Conservation (phyloP, 768 basidiomycete species). For the Pleurotus cornucopiae region DNA sequence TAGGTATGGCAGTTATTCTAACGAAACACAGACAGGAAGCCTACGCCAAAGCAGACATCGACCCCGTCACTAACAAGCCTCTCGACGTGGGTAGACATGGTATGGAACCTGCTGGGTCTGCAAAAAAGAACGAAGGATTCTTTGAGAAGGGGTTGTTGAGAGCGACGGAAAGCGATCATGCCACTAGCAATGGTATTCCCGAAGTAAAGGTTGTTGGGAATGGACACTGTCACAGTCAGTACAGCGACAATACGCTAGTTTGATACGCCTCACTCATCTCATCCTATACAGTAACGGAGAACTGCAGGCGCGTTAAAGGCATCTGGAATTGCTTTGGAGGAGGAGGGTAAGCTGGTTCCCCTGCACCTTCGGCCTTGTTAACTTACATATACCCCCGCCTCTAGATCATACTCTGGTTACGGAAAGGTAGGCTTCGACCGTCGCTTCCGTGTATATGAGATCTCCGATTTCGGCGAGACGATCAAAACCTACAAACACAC, state of each 20-base stretch:
- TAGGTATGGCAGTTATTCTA: not conserved
- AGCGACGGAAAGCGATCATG: constrained; percentile 68
- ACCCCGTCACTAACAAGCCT: constrained; percentile 50
- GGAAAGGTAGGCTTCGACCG: constrained; percentile 87
- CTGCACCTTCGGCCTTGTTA: not conserved
- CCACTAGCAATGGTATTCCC: constrained; percentile 36
- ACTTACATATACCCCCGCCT: not conserved
- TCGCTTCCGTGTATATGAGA: constrained; percentile 83
- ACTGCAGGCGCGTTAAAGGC: constrained; percentile 79
- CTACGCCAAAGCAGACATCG: constrained; percentile 63
- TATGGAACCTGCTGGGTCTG: constrained; percentile 54
- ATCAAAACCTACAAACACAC: constrained; percentile 84
- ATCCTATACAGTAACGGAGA: constrained; percentile 66
- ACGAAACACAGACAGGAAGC: constrained; percentile 58
- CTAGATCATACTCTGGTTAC: constrained; percentile 79
- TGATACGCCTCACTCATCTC: constrained; percentile 7
- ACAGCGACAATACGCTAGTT: not conserved
- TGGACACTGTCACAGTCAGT: constrained; percentile 84
- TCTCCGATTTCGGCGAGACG: constrained; percentile 89
- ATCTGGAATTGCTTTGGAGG: constrained; percentile 93
- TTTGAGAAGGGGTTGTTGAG: constrained; percentile 77
- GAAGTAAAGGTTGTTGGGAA: constrained; percentile 90
- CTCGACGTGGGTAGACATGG: constrained; percentile 70
- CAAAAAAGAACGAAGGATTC: constrained; percentile 76
- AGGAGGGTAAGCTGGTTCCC: constrained; percentile 54